Percentiles rank a stretch among this genome's conserved stretches.
Evolutionary conservation across 2,329 filamentous ascomycete species (phyloP).

Genomic region (Plectosphaerella cucumerina): DNA sequence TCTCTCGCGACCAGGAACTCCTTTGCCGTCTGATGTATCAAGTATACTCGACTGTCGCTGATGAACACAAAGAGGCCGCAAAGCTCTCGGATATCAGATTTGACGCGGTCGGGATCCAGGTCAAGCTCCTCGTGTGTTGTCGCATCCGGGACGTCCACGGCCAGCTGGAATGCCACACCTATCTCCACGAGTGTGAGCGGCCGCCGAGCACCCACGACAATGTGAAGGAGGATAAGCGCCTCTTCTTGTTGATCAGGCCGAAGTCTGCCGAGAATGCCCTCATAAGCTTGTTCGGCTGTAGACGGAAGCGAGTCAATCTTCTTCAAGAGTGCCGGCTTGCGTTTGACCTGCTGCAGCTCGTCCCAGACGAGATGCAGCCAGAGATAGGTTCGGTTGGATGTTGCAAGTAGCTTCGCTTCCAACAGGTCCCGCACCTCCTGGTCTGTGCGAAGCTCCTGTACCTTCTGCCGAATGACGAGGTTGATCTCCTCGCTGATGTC

Average conservation of each 20-base stretch:
- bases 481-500: conserved; percentile 8
- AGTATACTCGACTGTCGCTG: neutral
- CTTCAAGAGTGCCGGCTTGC: neutral
- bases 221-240: conserved; percentile 3
- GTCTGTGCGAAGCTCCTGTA: neutral
- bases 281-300: conserved; percentile 5
- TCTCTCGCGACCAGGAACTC: neutral
- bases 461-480: conserved; percentile 4
- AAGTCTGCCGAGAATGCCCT: conserved; percentile 3
- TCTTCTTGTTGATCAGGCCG: neutral
- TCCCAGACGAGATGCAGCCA: conserved; percentile 8
- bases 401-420: neutral
- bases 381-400: conserved; percentile 7
- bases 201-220: conserved; percentile 7
- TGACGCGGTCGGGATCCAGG: neutral
- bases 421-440: neutral
- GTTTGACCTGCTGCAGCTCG: neutral
- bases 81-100: neutral
- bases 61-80: conserved; percentile 2
- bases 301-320: conserved; percentile 5
- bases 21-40: no score
- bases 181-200: conserved; percentile 7
- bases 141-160: neutral
- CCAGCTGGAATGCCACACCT: conserved; percentile 3
- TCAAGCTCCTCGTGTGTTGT: neutral